Evolutionary conservation across 2,329 filamentous ascomycete species (phyloP), one percentile per base, ranked within the genome.

Genomic region (Aspergillus ustus): DNA sequence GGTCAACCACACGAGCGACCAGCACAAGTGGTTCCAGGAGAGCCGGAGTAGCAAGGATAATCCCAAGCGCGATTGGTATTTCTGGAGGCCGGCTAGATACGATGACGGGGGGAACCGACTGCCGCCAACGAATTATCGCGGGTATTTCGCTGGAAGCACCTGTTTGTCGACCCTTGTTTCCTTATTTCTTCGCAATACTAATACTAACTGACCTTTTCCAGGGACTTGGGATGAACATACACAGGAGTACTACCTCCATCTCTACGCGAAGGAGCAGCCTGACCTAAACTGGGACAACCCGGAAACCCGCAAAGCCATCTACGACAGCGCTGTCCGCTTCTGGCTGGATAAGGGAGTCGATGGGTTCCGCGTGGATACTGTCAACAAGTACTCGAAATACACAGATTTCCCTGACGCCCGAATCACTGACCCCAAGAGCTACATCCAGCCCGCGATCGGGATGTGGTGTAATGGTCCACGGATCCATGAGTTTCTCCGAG

Each of bases 231-330:
- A 48, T 48, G 45, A 48, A 40, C 70, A 75, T 19, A 91, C 89
- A 0, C 81, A 84, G 48, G 89, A 93, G 75, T 93, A 91, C 73
- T 93, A 91, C 69, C 84, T 93, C 0, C 87, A 90, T 63, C 81
- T 95, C 9, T 95, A 91, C 73, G 86, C 88, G 4, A 84, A 84
- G 7, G 86, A 91, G 66, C 91, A 94, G 72, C 91, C 91, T 0
- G 92, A 95, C 68, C 81, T 95, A n/a, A 95, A 95, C 76, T 95
- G 91, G 91, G 90, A 93, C 70, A 90, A 89, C 61, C 80, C 82
- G 0, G 85, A 84, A 6, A 85, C 89, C 0, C 84, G 91, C 7
- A 78, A 84, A 46, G 91, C 90, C 1, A 86, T 93, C 5, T 90
- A 92, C 73, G 83, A 84, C 13, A 84, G 82, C 70, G 83, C 89